Conservation (phyloP, 148 eudicot species). For the Suaeda aralocaspica region DNA sequence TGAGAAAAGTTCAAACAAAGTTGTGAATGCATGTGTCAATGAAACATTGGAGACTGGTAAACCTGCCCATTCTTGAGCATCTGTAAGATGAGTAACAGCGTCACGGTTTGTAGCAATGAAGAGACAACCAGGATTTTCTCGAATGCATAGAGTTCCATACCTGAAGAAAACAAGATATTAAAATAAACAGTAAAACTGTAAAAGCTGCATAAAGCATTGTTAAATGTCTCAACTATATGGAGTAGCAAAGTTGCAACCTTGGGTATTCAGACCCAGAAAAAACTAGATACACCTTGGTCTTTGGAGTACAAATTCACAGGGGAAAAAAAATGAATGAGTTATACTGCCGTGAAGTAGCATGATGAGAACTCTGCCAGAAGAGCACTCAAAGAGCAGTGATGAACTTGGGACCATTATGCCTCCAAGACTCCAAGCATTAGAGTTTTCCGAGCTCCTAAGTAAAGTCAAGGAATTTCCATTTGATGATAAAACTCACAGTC, state of each 20-base stretch:
- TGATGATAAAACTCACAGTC: background rate
- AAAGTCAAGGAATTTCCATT: background rate
- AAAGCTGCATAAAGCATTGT: background rate
- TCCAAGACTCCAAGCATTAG: background rate
- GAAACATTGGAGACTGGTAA: slow-evolving; percentile 5
- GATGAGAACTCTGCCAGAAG: background rate
- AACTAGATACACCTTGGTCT: background rate
- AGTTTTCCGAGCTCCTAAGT: too few relatives aligned
- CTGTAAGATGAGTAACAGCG: slow-evolving; percentile 95
- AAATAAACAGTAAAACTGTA: background rate
- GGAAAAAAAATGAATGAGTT: background rate
- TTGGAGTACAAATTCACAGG: too few relatives aligned
- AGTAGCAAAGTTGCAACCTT: background rate
- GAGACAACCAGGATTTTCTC: slow-evolving; percentile 93
- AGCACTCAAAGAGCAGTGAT: background rate
- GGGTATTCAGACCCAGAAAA: background rate
- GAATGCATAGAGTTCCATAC: slow-evolving; percentile 92
- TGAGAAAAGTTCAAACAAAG: background rate
- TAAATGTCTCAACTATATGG: background rate
- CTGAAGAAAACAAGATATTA: slow-evolving; percentile 33
- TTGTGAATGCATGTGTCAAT: background rate
- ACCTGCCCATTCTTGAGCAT: slow-evolving; percentile 99
- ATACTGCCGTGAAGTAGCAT: background rate
- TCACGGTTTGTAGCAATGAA: slow-evolving; percentile 98
- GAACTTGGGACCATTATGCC: background rate